Base-by-base conservation (phyloP, 1,139 yeast species). In the Martiniozyma asiatica region DNA sequence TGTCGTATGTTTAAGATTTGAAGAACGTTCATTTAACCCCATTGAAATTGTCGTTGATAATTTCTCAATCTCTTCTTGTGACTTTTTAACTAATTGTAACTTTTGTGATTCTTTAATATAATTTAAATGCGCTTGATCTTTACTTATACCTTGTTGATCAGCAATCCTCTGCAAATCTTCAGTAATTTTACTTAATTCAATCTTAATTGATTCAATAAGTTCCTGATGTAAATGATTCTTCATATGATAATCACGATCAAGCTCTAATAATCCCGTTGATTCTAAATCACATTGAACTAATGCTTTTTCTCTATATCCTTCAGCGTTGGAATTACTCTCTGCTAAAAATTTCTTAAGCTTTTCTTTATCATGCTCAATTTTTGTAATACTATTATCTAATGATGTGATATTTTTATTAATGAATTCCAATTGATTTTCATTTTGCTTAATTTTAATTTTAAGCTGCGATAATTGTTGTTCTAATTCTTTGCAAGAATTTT, bases 1-100 rank as follows among this genome's bases (percentile, higher is more conserved):
- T 25, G 63, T 63, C 0, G 76, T 64, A 13, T 65, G 62, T 26
- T 63, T 58, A 32, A 74, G 58, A 31, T 69, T 66, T 23, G 59
- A 59, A 20, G 67, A 50, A 45, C 89, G 62, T 7, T 59, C 59
- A 28, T 59, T 57, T 24, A 76, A 53, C 0, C 71, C 61, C 8
- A 43, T 37, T n/a, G n/a, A n/a, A n/a, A n/a, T n/a, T n/a, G n/a
- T n/a, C n/a, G n/a, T n/a, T n/a, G n/a, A n/a, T n/a, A n/a, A n/a
- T n/a, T n/a, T n/a, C n/a, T n/a, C n/a, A n/a, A n/a, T n/a, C n/a
- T n/a, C n/a, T n/a, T n/a, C n/a, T n/a, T n/a, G n/a, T n/a, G n/a
- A n/a, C n/a, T n/a, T n/a, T n/a, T n/a, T n/a, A n/a, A n/a, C n/a
- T n/a, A n/a, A n/a, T n/a, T n/a, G n/a, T n/a, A n/a, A n/a, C n/a